Percentiles rank a stretch among this genome's conserved stretches.
Conservation (phyloP, 2,329 filamentous ascomycete species). For the Aspergillus melleus region DNA sequence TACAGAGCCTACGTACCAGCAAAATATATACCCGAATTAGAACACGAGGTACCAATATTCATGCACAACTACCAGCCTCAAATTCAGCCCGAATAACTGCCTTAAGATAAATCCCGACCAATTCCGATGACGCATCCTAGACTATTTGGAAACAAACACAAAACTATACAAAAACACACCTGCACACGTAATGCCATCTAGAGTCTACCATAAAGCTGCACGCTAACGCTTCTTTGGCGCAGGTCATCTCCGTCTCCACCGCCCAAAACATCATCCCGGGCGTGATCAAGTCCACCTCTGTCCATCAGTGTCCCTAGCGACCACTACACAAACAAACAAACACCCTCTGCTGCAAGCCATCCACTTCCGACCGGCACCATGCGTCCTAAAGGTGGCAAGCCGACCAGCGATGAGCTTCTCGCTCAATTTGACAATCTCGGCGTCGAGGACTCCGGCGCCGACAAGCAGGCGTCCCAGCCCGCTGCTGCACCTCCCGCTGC, state of each 20-base stretch:
- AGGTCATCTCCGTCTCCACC: conserved; percentile 27
- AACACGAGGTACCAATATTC: too few relatives aligned
- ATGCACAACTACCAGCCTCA: too few relatives aligned
- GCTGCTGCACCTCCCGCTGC: conserved; percentile 19
- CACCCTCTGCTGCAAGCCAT: conserved; percentile 3
- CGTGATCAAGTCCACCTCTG: background rate
- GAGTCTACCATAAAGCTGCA: background rate
- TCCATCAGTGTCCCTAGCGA: conserved; percentile 3
- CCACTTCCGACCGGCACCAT: conserved; percentile 20
- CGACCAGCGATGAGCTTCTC: conserved; percentile 51
- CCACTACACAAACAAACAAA: background rate
- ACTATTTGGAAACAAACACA: too few relatives aligned
- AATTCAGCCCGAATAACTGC: too few relatives aligned
- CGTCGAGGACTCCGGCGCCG: conserved; percentile 32
- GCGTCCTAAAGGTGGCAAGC: conserved; percentile 39
- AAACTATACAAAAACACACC: background rate
- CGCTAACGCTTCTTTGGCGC: conserved; percentile 27
- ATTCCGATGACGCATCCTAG: too few relatives aligned
- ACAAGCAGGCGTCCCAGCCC: conserved; percentile 31
- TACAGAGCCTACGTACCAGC: too few relatives aligned
- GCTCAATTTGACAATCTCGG: conserved; percentile 52
- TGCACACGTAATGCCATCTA: background rate
- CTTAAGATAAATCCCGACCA: too few relatives aligned
- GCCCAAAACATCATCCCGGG: conserved; percentile 17
- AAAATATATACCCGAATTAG: too few relatives aligned